Evolutionary conservation across 106 monocot genomes (phyloP).

Genomic region (Dendrobium officinale): DNA sequence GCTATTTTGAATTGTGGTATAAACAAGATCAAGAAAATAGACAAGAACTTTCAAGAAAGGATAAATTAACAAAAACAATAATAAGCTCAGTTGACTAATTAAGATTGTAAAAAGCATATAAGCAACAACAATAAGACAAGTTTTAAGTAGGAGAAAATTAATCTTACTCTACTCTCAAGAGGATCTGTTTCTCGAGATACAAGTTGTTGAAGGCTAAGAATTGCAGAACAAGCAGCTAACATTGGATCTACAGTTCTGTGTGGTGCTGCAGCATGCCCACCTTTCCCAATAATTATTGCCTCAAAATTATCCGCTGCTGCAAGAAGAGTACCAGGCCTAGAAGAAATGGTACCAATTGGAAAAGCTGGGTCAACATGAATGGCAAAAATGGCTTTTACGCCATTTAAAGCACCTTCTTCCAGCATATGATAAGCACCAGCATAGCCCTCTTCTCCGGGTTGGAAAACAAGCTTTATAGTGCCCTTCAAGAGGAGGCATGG

Average conservation of each 20-base stretch:
- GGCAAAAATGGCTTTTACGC: conserved; percentile 35
- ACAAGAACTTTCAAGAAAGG: too few relatives aligned
- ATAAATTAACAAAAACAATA: too few relatives aligned
- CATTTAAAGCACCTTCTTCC: conserved; percentile 39
- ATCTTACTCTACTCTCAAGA: conserved; percentile 31
- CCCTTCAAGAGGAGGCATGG: conserved; percentile 17
- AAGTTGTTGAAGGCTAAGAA: conserved; percentile 37
- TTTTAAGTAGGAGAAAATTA: too few relatives aligned
- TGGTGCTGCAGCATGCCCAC: conserved; percentile 30
- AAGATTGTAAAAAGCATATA: too few relatives aligned
- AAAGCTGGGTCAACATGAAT: conserved; percentile 38
- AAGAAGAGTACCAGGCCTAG: conserved; percentile 41
- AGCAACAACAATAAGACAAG: too few relatives aligned
- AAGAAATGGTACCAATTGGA: conserved; percentile 29
- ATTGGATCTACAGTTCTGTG: conserved; percentile 30
- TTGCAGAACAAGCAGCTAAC: conserved; percentile 22
- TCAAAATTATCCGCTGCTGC: conserved; percentile 28
- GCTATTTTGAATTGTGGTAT: too few relatives aligned
- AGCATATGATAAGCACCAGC: conserved; percentile 51
- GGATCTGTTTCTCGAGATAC: conserved; percentile 49
- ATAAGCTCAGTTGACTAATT: too few relatives aligned
- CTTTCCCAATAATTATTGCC: conserved; percentile 36
- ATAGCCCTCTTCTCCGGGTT: conserved; percentile 56
- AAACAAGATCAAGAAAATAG: too few relatives aligned
- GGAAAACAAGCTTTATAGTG: conserved; percentile 65